Evolutionary conservation across 805 yeast genomes (phyloP), one percentile per base, ranked within the genome.

Genomic region (Yamadazyma akitaensis): DNA sequence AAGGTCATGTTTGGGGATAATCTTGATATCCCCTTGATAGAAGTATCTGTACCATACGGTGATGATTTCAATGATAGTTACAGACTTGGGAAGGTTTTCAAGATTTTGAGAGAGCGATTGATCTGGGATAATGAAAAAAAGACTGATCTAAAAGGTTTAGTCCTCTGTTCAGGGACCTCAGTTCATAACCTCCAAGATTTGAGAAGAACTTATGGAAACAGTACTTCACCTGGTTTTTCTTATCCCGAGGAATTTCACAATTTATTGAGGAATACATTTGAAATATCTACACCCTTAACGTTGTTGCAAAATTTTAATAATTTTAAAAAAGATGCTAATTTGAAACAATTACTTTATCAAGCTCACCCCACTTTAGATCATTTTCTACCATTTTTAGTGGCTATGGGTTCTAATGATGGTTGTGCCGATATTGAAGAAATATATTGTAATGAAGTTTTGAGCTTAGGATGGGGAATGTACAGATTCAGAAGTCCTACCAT

Each of bases 291-390:
- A 17, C 48, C 51, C 1, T 40, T 52, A 25, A 47, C 51, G 8
- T 12, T 52, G 7, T 21, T 43, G 14, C 53, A 52, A 21, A 52
- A 52, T 21, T 46, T 52, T n/a, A 49, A 46, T 14, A 52, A 52
- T 34, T 32, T 48, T 25, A 50, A 44, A 32, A 50, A 48, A 28
- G 56, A 52, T 40, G 33, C 47, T 16, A 50, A 50, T 40, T 48
- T 67, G 53, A 58, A 52, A 3, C 54, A 59, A 4, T 60, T 80
- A 13, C 59, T 82, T 32, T 56, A 56, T 42, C 55, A 62, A 30
- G 84, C 92, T 0, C 95, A 87, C 62, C 95, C 95, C 9, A 82
- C 91, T 0, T 65, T 81, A 42, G 95, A 87, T 53, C 95, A 87
- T 63, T 79, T 87, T 50, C 63, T 80, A 53, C 92, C 92, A 1